Evolutionary conservation across 768 basidiomycete genomes (phyloP), one percentile per base, ranked within the genome.

Genomic region (Lactarius akahatsu): DNA sequence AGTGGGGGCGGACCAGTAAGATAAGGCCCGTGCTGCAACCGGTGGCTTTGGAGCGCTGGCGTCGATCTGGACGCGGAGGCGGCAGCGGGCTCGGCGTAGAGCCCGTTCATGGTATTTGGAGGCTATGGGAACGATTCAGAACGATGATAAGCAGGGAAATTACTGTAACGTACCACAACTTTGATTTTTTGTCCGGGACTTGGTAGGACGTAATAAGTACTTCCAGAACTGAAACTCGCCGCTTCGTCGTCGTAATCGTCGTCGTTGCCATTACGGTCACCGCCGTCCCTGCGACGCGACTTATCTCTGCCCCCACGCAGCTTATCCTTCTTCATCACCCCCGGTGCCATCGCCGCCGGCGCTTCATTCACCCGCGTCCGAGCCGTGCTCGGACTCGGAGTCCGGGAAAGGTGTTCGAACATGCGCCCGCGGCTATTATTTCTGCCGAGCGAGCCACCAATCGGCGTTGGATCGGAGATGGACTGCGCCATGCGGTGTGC

Each of bases 141-240:
- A 23, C 18, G 28, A 56, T n/a, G 20, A 56, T 23, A 55, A 20
- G 18, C 30, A 20, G 54, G 58, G 34, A 38, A 45, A 26, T 7
- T 34, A 15, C n/a, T 71, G 65, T 57, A n/a, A 82, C 90, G 81
- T 77, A 90, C 90, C 71, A 91, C 81, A 68, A 89, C 82, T 74
- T 87, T 88, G 64, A 90, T 83, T 71, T 90, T 91, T 73, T 89
- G 88, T n/a, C 87, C 86, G 13, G 84, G 83, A 13, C 83, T 80
- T 4, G 88, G 88, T 47, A 89, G 80, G 69, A 90, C 84, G 73
- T 90, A 91, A 78, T 90, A 91, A 3, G 89, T 91, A 73, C 87
- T 85, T 26, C 83, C 87, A 5, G 88, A 88, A 43, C 82, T 82
- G 16, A 80, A 75, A 72, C 84, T 88, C 38, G 74, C 78, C 0